phyloP scores from a whole-genome alignment of 2,329 filamentous ascomycete species.

The Colletotrichum incanum region DNA sequence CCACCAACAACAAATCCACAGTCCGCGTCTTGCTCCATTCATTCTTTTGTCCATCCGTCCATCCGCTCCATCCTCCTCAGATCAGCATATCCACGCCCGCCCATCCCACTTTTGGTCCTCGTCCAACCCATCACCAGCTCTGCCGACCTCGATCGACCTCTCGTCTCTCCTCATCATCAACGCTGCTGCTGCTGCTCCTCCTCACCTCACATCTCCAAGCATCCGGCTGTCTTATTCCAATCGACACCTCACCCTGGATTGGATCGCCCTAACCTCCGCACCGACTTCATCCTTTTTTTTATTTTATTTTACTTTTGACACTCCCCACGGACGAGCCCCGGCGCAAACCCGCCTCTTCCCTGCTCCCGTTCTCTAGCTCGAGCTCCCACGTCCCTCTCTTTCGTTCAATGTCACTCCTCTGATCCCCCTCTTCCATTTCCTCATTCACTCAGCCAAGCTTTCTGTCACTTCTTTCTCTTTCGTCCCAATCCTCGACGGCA shows the following conservation, averaged over 20 bases:
- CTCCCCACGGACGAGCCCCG: slow-evolving; percentile 1
- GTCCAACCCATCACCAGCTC: not conserved
- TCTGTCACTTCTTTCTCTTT: not conserved
- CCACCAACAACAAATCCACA: not conserved
- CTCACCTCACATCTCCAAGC: not conserved
- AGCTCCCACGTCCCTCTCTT: not conserved
- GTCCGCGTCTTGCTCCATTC: not conserved
- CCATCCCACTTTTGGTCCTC: slow-evolving; percentile 12
- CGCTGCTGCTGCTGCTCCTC: not conserved
- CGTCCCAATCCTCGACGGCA: not conserved
- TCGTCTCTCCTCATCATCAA: too few relatives aligned
- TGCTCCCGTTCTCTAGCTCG: not conserved
- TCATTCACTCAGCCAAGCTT: not conserved
- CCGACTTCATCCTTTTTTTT: not conserved
- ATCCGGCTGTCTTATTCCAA: not conserved
- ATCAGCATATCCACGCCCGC: slow-evolving; percentile 18
- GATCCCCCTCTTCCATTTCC: not conserved
- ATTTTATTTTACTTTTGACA: too few relatives aligned
- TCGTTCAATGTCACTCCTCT: slow-evolving; percentile 2
- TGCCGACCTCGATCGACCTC: not conserved
- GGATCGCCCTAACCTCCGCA: slow-evolving; percentile 2
- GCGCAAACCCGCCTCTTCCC: slow-evolving; percentile 8
- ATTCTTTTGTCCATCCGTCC: not conserved
- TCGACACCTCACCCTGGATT: not conserved
- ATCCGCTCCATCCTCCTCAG: not conserved